Evolutionary conservation across 2,329 filamentous ascomycete genomes (phyloP).

Genomic region (Elsinoe necatrix): DNA sequence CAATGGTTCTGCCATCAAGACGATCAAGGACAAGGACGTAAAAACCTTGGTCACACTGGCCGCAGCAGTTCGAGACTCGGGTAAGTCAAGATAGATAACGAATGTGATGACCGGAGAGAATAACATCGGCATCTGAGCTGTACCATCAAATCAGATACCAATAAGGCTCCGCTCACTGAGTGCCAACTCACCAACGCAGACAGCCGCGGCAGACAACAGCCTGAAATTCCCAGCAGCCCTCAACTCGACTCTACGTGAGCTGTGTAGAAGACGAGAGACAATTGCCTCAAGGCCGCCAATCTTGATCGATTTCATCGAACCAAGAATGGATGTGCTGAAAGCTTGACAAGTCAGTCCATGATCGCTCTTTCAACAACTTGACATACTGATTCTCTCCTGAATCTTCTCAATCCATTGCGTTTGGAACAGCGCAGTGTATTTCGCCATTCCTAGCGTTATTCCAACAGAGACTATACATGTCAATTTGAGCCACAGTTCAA

Average conservation of each 20-base stretch:
- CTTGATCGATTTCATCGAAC: slow-evolving; percentile 18
- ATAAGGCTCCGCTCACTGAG: not conserved
- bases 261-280: not conserved
- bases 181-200: not conserved
- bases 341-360: not conserved
- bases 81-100: not conserved
- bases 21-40: slow-evolving; percentile 1
- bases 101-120: slow-evolving; percentile 8
- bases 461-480: not conserved
- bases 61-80: not conserved
- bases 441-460: not conserved
- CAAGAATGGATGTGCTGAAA: slow-evolving; percentile 20
- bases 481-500: not conserved
- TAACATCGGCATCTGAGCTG: slow-evolving; percentile 3
- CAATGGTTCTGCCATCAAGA: slow-evolving; percentile 2
- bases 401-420: slow-evolving; percentile 7
- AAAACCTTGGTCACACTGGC: slow-evolving; percentile 7
- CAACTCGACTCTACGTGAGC: slow-evolving; percentile 3
- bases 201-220: not conserved
- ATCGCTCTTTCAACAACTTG: no score
- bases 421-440: not conserved
- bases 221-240: slow-evolving; percentile 7
- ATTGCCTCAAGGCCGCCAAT: slow-evolving; percentile 13
- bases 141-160: not conserved
- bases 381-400: slow-evolving; percentile 1